These are phyloP conservation scores for Stromatinia cepivora DNA, from an alignment of 2,329 filamentous ascomycete species.

Conservation along the genomic window DNA sequence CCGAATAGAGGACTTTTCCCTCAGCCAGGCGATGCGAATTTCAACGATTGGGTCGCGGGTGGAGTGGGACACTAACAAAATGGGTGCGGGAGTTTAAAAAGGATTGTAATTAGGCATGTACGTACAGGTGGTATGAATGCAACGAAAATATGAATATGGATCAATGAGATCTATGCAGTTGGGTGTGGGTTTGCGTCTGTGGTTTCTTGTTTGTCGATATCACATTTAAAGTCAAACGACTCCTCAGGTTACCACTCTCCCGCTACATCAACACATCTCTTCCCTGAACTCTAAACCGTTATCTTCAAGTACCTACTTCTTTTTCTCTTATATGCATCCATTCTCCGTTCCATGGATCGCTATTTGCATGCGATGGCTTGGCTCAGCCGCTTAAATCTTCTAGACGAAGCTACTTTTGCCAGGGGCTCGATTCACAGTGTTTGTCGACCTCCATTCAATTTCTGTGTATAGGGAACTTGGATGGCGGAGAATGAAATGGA, in stretches of 20 bases:
- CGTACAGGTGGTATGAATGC: not conserved
- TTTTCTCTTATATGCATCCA: too few relatives aligned
- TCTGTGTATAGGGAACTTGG: too few relatives aligned
- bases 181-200: not conserved
- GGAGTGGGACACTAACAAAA: conserved; percentile 60
- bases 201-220: not conserved
- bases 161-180: not conserved
- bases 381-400: too few relatives aligned
- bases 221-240: not conserved
- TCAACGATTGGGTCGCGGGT: conserved; percentile 62
- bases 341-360: too few relatives aligned
- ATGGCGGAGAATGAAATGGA: too few relatives aligned
- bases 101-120: conserved; percentile 7
- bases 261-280: not conserved
- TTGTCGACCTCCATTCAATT: too few relatives aligned
- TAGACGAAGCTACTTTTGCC: too few relatives aligned
- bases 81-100: not conserved
- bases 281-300: not conserved
- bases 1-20: conserved; percentile 60
- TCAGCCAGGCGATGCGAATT: conserved; percentile 65
- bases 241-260: not conserved
- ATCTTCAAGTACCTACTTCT: not conserved
- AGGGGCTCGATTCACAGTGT: too few relatives aligned
- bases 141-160: not conserved
- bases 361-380: too few relatives aligned